phyloP scores from a whole-genome alignment of 192 early-diverging fungal genomes.

The Entomortierella beljakovae region DNA sequence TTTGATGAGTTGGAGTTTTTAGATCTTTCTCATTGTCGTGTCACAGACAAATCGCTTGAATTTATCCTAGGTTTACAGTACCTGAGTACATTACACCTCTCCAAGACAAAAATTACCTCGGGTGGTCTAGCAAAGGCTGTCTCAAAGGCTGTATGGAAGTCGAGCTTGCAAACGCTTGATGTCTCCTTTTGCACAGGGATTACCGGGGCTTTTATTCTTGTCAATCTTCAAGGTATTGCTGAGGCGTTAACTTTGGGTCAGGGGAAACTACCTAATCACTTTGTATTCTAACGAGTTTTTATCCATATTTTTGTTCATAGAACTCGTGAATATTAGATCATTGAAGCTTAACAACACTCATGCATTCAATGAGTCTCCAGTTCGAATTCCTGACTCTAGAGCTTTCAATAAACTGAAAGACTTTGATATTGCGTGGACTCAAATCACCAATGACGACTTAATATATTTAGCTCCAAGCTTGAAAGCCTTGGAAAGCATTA shows the following conservation, averaged over 20 bases:
- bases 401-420: constrained; percentile 9
- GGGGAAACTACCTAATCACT: background rate
- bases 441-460: constrained; percentile 14
- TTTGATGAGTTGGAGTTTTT: constrained; percentile 57
- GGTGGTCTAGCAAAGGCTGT: constrained; percentile 52
- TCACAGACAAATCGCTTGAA: constrained; percentile 58
- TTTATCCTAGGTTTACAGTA: constrained; percentile 40
- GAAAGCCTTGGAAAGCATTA: constrained; percentile 8
- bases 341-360: constrained; percentile 37
- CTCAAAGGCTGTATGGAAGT: constrained; percentile 26
- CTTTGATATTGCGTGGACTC: constrained; percentile 28
- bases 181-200: constrained; percentile 54
- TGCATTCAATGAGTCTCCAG: constrained; percentile 27
- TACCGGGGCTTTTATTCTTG: constrained; percentile 20
- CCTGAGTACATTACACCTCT: constrained; percentile 43
- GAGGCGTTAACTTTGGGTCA: background rate
- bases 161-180: constrained; percentile 44
- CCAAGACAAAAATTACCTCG: constrained; percentile 67
- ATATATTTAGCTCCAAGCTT: constrained; percentile 4
- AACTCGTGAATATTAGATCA: constrained; percentile 36
- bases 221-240: constrained; percentile 43
- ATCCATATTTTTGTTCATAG: constrained; percentile 3
- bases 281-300: background rate
- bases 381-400: constrained; percentile 8
- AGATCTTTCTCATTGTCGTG: constrained; percentile 60